Evolutionary conservation across 2,329 filamentous ascomycete genomes (phyloP).

Genomic region (Botrytis cinerea): DNA sequence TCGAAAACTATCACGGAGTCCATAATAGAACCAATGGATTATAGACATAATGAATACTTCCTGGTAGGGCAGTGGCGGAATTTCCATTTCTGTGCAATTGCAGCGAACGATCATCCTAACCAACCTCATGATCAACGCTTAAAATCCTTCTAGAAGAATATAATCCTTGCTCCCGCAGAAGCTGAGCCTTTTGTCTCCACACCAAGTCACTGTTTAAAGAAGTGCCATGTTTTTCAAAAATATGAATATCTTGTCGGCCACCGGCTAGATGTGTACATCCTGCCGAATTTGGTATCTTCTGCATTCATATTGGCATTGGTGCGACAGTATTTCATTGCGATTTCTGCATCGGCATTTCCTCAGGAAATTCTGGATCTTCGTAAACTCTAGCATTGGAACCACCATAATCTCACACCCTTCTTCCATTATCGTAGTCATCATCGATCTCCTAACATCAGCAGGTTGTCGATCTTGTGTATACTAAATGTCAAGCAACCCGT

Average conservation of each 20-base stretch:
- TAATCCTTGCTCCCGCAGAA: background rate
- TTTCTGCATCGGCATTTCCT: background rate
- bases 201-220: background rate
- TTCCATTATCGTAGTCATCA: background rate
- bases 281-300: background rate
- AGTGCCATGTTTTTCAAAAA: background rate
- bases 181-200: slow-evolving; percentile 5
- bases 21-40: background rate
- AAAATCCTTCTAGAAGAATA: background rate
- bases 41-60: background rate
- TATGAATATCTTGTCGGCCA: background rate
- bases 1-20: background rate
- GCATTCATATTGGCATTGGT: background rate
- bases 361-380: background rate
- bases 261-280: background rate
- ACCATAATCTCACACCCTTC: background rate
- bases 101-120: background rate
- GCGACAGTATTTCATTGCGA: background rate
- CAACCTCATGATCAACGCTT: background rate
- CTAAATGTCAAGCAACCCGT: background rate
- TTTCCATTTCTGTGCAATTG: background rate
- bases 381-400: background rate
- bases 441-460: background rate
- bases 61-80: background rate
- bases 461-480: background rate